Percentiles rank a stretch among this genome's conserved stretches.
phyloP scores from a whole-genome alignment of 768 basidiomycete species.

The Collybia nuda region DNA sequence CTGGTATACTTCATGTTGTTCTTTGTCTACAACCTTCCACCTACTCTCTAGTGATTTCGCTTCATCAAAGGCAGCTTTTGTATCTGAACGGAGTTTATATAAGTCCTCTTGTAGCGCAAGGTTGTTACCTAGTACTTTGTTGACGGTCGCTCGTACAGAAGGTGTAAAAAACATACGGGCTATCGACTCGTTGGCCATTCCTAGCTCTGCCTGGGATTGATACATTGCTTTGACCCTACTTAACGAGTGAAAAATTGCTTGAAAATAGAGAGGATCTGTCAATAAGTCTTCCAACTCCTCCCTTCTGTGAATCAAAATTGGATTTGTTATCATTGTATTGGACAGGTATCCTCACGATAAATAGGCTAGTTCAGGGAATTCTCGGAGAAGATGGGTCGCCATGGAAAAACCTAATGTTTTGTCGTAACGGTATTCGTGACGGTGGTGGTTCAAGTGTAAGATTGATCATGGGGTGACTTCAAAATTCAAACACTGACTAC shows the following conservation, averaged over 20 bases:
- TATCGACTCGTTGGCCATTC: conserved; percentile 82
- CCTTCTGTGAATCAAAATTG: conserved; percentile 46
- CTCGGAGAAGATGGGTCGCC: conserved; percentile 48
- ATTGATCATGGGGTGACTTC: conserved; percentile 8
- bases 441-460: conserved; percentile 8
- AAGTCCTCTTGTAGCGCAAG: conserved; percentile 73
- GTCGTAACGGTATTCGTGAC: neutral
- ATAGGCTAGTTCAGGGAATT: conserved; percentile 74
- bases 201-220: conserved; percentile 73
- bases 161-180: conserved; percentile 58
- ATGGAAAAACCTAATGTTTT: conserved; percentile 20
- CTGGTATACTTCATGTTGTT: conserved; percentile 88
- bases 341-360: conserved; percentile 54
- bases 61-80: conserved; percentile 85
- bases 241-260: conserved; percentile 83
- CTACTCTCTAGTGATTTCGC: conserved; percentile 78
- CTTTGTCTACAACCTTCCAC: conserved; percentile 86
- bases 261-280: conserved; percentile 79
- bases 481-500: conserved; percentile 19
- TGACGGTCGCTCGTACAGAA: conserved; percentile 2
- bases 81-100: conserved; percentile 75
- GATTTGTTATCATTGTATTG: neutral
- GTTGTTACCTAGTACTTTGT: conserved; percentile 58
- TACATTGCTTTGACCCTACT: conserved; percentile 73
- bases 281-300: conserved; percentile 91